phyloP scores from a whole-genome alignment of 768 basidiomycete species.

The Pleurotus tuber-regium region DNA sequence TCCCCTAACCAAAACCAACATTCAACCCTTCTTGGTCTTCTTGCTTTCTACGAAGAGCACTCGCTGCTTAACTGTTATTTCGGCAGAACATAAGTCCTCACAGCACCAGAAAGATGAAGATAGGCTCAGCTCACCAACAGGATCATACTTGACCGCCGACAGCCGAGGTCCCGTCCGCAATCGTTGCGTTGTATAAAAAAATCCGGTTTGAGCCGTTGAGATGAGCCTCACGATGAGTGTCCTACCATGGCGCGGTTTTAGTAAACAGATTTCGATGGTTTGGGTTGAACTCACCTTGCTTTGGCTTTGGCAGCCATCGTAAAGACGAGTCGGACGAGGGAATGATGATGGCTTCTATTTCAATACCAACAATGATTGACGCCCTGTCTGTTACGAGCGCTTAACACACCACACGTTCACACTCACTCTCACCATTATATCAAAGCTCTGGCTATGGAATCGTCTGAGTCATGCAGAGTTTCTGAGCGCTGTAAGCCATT shows the following conservation, averaged over 20 bases:
- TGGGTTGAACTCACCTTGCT: neutral
- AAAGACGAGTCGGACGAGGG: no score
- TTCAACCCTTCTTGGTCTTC: constrained; percentile 61
- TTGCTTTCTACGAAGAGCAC: constrained; percentile 80
- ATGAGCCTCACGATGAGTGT: constrained; percentile 85
- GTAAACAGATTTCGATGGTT: neutral
- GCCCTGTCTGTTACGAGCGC: no score
- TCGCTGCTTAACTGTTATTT: constrained; percentile 54
- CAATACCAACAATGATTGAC: no score
- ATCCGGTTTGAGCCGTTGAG: constrained; percentile 90
- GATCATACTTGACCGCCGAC: constrained; percentile 92
- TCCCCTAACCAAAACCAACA: no score
- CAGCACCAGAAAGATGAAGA: neutral
- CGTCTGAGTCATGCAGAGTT: no score
- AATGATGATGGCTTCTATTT: no score
- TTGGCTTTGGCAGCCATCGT: constrained; percentile 6
- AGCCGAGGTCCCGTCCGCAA: constrained; percentile 73
- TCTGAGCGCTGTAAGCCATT: no score
- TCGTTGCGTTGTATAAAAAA: constrained; percentile 84
- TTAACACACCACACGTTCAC: no score
- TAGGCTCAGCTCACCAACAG: constrained; percentile 54
- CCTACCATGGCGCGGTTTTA: constrained; percentile 34
- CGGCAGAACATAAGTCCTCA: neutral
- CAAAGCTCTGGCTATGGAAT: no score
- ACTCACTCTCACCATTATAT: no score